These are phyloP conservation scores for Rutstroemia sp. DNA, from an alignment of 2,329 filamentous ascomycete species.

Conservation along the genomic window DNA sequence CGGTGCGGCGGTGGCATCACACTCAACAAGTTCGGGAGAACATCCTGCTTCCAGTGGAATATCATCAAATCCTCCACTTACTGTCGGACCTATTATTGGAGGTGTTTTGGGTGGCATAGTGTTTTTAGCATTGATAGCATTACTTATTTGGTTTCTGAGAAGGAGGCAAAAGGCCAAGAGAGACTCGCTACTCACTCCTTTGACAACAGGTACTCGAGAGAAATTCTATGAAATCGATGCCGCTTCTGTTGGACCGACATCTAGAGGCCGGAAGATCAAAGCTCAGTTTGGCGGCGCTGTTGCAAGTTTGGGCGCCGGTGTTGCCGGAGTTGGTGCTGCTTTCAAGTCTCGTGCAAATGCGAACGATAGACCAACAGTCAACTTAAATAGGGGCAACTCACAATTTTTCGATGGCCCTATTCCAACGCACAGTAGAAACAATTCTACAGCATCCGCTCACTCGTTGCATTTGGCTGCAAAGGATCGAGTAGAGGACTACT, in stretches of 20 bases:
- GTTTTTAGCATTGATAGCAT: slow-evolving; percentile 22
- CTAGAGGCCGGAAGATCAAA: slow-evolving; percentile 15
- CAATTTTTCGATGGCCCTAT: slow-evolving; percentile 37
- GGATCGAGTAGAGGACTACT: slow-evolving; percentile 39
- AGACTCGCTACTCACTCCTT: slow-evolving; percentile 23
- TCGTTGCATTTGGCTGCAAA: slow-evolving; percentile 14
- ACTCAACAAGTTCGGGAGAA: slow-evolving; percentile 9
- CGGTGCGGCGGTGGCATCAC: slow-evolving; percentile 10
- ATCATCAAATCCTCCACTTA: slow-evolving; percentile 14
- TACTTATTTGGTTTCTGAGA: slow-evolving; percentile 23
- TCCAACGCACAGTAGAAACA: slow-evolving; percentile 34
- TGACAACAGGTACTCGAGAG: slow-evolving; percentile 16
- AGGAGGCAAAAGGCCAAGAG: slow-evolving; percentile 18
- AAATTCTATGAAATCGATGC: slow-evolving; percentile 23
- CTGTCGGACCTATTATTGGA: slow-evolving; percentile 23
- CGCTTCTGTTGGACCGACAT: slow-evolving; percentile 15
- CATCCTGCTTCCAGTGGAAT: slow-evolving; percentile 16
- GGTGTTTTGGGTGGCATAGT: slow-evolving; percentile 25
- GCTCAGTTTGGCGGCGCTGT: slow-evolving; percentile 13
- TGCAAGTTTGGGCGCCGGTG: slow-evolving; percentile 16
- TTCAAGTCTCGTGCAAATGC: slow-evolving; percentile 23
- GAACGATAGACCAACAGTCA: slow-evolving; percentile 35
- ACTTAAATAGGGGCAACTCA: slow-evolving; percentile 46
- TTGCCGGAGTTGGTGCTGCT: slow-evolving; percentile 21
- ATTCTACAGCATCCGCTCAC: slow-evolving; percentile 25